Conservation (phyloP, 2,329 filamentous ascomycete genomes). For the Shiraia sp. region DNA sequence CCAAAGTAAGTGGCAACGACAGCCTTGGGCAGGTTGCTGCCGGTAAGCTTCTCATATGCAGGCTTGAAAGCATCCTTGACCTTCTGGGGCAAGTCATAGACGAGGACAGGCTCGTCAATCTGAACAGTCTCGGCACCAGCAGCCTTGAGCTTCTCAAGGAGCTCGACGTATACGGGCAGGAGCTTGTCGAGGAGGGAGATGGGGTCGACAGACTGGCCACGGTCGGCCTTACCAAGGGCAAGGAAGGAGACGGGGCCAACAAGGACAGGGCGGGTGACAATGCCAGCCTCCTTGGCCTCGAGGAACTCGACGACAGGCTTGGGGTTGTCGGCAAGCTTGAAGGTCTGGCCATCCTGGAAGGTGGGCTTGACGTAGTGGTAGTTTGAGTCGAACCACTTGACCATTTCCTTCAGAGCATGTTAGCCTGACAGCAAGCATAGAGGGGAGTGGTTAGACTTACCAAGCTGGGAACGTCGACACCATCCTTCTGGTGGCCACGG, state of each 20-base stretch:
- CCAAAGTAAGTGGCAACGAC: constrained; percentile 98
- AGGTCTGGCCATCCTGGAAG: constrained; percentile 93
- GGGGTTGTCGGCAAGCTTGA: constrained; percentile 83
- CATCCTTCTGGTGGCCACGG: constrained; percentile 93
- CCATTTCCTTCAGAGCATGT: constrained; percentile 74
- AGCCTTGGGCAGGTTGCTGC: constrained; percentile 81
- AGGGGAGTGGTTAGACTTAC: constrained; percentile 44
- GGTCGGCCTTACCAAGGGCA: constrained; percentile 95
- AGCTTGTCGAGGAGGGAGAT: constrained; percentile 94
- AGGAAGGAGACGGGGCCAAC: constrained; percentile 98
- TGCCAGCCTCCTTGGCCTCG: constrained; percentile 97
- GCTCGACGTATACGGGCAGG: constrained; percentile 90
- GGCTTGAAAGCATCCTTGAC: constrained; percentile 98
- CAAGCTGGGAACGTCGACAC: constrained; percentile 88
- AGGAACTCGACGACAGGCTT: constrained; percentile 95
- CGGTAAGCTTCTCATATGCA: constrained; percentile 86
- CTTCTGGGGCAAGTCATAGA: constrained; percentile 89
- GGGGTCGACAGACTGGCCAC: constrained; percentile 88
- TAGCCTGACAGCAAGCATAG: constrained; percentile 12
- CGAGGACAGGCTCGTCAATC: constrained; percentile 96
- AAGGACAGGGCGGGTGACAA: constrained; percentile 89
- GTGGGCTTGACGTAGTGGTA: constrained; percentile 99
- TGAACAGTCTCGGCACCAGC: constrained; percentile 96
- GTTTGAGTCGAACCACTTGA: constrained; percentile 99
- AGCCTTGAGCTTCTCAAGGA: constrained; percentile 89